Base-by-base conservation (phyloP, 805 yeast genomes). In the Suhomyces kilbournensis region DNA sequence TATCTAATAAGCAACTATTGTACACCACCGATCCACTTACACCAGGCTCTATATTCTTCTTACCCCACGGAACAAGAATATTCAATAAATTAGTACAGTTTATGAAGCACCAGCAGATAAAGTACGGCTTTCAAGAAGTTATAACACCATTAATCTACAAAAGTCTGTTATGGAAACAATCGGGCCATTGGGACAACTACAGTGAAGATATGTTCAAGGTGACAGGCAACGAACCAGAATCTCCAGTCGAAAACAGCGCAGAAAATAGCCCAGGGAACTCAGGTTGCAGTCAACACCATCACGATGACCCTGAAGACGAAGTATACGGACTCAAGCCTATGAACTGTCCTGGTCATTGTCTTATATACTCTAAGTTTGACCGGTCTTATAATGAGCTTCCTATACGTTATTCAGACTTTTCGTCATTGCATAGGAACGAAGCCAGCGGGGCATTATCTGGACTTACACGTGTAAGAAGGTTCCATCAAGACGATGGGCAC, bases 401-500 rank as follows among this genome's bases (percentile, higher is more conserved):
- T 0, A 72, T 93, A 42, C 72, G 97, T 57, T 80, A 80, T 58
- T 84, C 96, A 20, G 99, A 94, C 68, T 93, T 93, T 71, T 86
- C 96, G 22, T 90, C 96, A 1, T 73, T 94, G 53, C 99, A 94
- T 68, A 78, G 99, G 63, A 94, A 94, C 64, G 99, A 94, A 69
- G 86, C 96, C 25, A 86, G 96, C 52, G 99, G 99, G 2, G 96
- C 98, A 1, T 77, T 94, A 19, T 81, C 93, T 6, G 99, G 99
- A 0, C 74, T 94, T 35, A 94, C 98, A 0, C 77, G 99, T 52
- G 97, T 94, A 3, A 81, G 99, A 53, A 77, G 97, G 56, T 94
- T 94, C 71, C 99, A 94, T 69, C 99, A 94, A 71, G 99, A 94
- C 68, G 99, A 94, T 67, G 98, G 97, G 7, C 99, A 94, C 62